Percentiles rank a stretch among this genome's conserved stretches.
phyloP scores from a whole-genome alignment of 345 rosid species.

The Salix viminalis region DNA sequence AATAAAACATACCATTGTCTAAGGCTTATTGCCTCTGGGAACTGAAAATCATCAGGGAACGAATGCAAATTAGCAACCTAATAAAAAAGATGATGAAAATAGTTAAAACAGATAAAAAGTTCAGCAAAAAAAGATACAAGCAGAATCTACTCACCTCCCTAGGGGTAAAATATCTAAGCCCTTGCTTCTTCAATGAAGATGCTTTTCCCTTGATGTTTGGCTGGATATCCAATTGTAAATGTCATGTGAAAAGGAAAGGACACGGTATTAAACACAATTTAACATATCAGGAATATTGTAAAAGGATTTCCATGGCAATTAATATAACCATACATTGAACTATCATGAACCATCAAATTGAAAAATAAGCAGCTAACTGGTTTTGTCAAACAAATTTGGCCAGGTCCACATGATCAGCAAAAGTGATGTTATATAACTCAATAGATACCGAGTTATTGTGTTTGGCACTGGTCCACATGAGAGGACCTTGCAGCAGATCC shows the following conservation, averaged over 20 bases:
- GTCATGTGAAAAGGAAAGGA: background rate
- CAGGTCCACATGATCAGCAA: background rate
- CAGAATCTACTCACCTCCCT: constrained; percentile 53
- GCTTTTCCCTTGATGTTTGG: constrained; percentile 52
- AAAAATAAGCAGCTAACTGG: background rate
- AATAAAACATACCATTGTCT: constrained; percentile 56
- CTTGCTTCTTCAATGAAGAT: constrained; percentile 56
- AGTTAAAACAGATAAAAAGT: background rate
- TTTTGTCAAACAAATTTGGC: background rate
- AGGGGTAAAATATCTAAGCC: constrained; percentile 89
- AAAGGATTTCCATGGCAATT: background rate
- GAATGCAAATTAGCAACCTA: constrained; percentile 95
- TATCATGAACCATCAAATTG: background rate
- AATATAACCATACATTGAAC: constrained; percentile 6
- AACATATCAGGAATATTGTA: background rate
- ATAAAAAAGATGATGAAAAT: constrained; percentile 2
- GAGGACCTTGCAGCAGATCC: background rate
- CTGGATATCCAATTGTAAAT: constrained; percentile 39
- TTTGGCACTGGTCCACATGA: background rate
- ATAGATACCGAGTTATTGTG: background rate
- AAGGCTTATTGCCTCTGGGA: constrained; percentile 64
- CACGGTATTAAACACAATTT: background rate
- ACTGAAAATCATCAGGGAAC: constrained; percentile 73
- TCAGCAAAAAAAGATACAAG: background rate
- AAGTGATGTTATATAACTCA: background rate